These are phyloP conservation scores for Lupinus albus DNA, from an alignment of 306 rosid species.

Conservation along the genomic window DNA sequence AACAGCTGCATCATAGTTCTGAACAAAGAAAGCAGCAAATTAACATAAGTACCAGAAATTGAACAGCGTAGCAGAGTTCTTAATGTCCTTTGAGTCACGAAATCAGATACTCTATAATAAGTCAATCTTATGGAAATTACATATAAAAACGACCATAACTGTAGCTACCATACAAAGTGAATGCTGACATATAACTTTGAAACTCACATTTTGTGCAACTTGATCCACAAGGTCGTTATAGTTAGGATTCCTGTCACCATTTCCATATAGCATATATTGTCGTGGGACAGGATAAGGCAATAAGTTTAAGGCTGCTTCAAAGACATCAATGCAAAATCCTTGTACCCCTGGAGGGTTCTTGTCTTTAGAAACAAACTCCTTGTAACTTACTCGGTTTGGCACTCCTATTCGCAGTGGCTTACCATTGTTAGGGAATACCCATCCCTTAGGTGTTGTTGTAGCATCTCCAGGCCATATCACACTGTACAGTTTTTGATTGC, in stretches of 20 bases:
- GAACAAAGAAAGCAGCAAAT: conserved; percentile 39
- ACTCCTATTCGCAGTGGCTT: conserved; percentile 75
- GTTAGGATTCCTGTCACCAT: conserved; percentile 65
- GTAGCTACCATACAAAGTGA: conserved; percentile 13
- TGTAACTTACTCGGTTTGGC: conserved; percentile 69
- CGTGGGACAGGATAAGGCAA: conserved; percentile 77
- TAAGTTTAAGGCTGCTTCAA: conserved; percentile 80
- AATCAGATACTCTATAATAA: conserved; percentile 22
- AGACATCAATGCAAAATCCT: conserved; percentile 79
- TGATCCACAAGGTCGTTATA: conserved; percentile 51
- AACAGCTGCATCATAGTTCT: conserved; percentile 81
- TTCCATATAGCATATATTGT: conserved; percentile 63
- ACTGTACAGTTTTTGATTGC: conserved; percentile 50
- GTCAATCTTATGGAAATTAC: background rate
- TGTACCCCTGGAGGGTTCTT: conserved; percentile 66
- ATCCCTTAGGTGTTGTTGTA: conserved; percentile 60
- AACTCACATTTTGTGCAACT: conserved; percentile 79
- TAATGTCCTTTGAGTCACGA: conserved; percentile 20
- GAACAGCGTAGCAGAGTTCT: conserved; percentile 6
- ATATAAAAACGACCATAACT: conserved; percentile 3
- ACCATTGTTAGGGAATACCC: conserved; percentile 94
- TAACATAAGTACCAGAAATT: conserved; percentile 30
- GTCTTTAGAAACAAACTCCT: conserved; percentile 63
- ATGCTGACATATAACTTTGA: conserved; percentile 9
- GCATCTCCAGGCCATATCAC: conserved; percentile 90